Evolutionary conservation across 202 grass and related monocot species (phyloP).

Genomic region (Brachypodium distachyon): DNA sequence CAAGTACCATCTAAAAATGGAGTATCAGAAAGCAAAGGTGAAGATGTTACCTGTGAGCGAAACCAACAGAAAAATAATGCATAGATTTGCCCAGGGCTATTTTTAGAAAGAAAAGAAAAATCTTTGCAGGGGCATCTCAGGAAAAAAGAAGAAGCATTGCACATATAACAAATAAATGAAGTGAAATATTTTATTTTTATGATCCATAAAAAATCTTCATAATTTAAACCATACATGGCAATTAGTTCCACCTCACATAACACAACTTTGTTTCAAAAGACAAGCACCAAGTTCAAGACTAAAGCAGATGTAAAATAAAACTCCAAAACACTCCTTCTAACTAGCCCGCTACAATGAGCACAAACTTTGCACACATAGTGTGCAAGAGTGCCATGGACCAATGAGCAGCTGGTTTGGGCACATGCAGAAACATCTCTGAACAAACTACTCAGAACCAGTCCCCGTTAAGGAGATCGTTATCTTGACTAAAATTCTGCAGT

Average conservation of each 20-base stretch:
- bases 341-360: not conserved
- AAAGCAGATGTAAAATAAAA: not conserved
- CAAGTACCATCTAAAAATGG: too few species aligned
- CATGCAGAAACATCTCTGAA: not conserved
- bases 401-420: too few species aligned
- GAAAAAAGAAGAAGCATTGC: not conserved
- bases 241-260: not conserved
- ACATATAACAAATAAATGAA: not conserved
- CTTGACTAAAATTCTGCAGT: not conserved
- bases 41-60: too few species aligned
- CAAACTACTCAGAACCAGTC: not conserved
- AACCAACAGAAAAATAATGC: not conserved
- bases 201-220: not conserved
- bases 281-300: not conserved
- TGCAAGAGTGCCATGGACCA: not conserved
- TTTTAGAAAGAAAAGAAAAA: not conserved
- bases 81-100: not conserved
- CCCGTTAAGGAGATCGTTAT: not conserved
- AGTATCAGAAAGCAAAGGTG: too few species aligned
- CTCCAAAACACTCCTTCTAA: not conserved
- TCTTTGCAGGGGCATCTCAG: not conserved
- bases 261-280: not conserved
- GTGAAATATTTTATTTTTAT: not conserved
- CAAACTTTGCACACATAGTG: not conserved
- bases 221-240: too few species aligned